phyloP scores from a whole-genome alignment of 352 stramenopile species.

The Pythium aquatile region DNA sequence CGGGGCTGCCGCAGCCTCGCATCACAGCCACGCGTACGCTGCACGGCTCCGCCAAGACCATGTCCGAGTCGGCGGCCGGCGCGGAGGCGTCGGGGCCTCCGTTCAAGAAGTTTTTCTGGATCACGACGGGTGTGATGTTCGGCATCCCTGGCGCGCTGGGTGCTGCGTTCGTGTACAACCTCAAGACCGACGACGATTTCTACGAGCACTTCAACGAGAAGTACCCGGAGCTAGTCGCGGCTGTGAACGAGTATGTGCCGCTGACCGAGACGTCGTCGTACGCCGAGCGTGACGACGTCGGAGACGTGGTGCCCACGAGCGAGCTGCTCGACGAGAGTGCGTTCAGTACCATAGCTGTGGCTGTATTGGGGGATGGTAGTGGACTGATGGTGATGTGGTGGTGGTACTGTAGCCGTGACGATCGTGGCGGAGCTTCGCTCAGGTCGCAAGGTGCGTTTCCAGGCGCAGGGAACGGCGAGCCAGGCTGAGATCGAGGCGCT shows the following conservation, averaged over 20 bases:
- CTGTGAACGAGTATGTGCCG: slow-evolving; percentile 64
- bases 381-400: neutral
- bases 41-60: neutral
- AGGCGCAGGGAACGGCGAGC: slow-evolving; percentile 52
- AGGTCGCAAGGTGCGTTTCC: slow-evolving; percentile 48
- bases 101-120: slow-evolving; percentile 72
- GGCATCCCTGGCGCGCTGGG: slow-evolving; percentile 61
- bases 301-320: slow-evolving; percentile 47
- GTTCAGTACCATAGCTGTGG: slow-evolving; percentile 16
- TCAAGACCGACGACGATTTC: slow-evolving; percentile 80
- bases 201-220: slow-evolving; percentile 83
- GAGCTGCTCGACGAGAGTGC: slow-evolving; percentile 68
- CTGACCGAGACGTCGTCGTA: slow-evolving; percentile 52
- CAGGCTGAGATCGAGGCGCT: slow-evolving; percentile 65
- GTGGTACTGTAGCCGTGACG: slow-evolving; percentile 38
- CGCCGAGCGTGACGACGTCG: slow-evolving; percentile 66
- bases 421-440: slow-evolving; percentile 64
- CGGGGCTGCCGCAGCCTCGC: slow-evolving; percentile 4
- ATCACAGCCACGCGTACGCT: neutral
- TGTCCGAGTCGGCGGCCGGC: neutral
- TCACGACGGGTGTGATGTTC: slow-evolving; percentile 80
- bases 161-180: slow-evolving; percentile 80
- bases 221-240: slow-evolving; percentile 72
- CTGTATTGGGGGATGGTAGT: neutral
- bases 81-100: slow-evolving; percentile 29